Percentiles rank a stretch among this genome's conserved stretches.
phyloP scores from a whole-genome alignment of 176 grass and related monocot genomes.

The Eleusine coracana region DNA sequence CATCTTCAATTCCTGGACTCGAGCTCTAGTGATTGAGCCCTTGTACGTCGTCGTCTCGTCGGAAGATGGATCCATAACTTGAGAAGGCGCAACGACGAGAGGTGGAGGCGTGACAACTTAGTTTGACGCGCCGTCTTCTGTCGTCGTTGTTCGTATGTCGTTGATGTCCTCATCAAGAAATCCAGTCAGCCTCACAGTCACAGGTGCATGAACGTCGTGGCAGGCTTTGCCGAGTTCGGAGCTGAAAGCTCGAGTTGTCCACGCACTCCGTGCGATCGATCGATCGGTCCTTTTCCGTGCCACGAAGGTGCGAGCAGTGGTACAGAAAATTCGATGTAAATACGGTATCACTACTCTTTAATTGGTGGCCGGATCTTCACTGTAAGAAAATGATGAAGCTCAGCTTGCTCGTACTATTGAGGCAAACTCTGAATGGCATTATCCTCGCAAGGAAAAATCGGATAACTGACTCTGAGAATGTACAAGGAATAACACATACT shows the following conservation, averaged over 20 bases:
- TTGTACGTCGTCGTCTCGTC: no score
- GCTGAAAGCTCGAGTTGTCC: not conserved
- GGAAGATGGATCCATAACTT: no score
- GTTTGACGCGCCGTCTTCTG: no score
- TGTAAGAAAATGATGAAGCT: not conserved
- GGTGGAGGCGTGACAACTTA: no score
- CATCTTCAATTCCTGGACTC: no score
- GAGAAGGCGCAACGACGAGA: no score
- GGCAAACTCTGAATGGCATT: not conserved
- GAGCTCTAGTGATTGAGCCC: no score
- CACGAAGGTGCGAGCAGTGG: not conserved
- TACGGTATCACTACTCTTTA: not conserved
- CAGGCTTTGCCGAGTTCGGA: not conserved
- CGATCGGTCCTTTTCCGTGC: not conserved
- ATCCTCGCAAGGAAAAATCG: not conserved
- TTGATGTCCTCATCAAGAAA: no score
- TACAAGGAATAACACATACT: not conserved
- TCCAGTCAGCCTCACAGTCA: not conserved
- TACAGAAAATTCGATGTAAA: not conserved
- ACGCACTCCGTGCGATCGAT: not conserved
- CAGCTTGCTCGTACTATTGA: not conserved
- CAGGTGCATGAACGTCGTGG: slow-evolving; percentile 15
- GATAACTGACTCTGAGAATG: not conserved
- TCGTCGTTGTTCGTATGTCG: no score
- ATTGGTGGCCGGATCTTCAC: not conserved